Evolutionary conservation across 1,139 yeast genomes (phyloP), one percentile per base, ranked within the genome.

Genomic region (Yamadazyma atmosphaerica): DNA sequence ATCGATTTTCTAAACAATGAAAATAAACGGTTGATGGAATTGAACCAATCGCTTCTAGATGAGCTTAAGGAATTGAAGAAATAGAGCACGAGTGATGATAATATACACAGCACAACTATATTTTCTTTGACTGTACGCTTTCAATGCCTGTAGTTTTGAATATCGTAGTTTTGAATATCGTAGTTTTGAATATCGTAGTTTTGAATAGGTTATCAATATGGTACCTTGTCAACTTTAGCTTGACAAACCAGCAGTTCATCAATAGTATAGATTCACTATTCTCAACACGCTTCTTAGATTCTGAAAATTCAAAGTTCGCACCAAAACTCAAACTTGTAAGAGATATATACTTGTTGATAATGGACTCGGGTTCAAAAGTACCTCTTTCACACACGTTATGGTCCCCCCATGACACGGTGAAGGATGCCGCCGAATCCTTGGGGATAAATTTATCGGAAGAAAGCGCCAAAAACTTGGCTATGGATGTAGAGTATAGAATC

Each of bases 401-500:
- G 98, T 90, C 98, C 4, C 98, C 98, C 7, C 83, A 87, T 45
- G 98, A 94, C 58, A 94, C 98, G 0, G 96, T 94, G 15, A 85
- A 85, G 55, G 98, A 94, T 68, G 96, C 88, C 13, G 97, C 98
- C 0, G 98, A 92, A 55, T 79, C 89, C 3, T 70, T 92, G 15
- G 98, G 98, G 2, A 74, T 92, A 30, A 83, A 76, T 44, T 67
- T 92, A 33, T 87, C 89, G 16, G 98, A 92, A 44, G 98, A 94
- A 45, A 95, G 94, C 1, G 86, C 96, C 37, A 87, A 88, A 55
- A 88, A 94, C 46, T 69, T 94, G 44, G 98, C 99, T 4, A 92
- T 94, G 98, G 99, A 94, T 61, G 95, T 92, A 22, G 99, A 94
- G 65, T 94, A 94, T 59, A 77, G 98, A 48, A 88, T 94, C 46